Evolutionary conservation across 1,284 basidiomycete genomes (phyloP), one percentile per base, ranked within the genome.

Genomic region (Porodaedalea pini): DNA sequence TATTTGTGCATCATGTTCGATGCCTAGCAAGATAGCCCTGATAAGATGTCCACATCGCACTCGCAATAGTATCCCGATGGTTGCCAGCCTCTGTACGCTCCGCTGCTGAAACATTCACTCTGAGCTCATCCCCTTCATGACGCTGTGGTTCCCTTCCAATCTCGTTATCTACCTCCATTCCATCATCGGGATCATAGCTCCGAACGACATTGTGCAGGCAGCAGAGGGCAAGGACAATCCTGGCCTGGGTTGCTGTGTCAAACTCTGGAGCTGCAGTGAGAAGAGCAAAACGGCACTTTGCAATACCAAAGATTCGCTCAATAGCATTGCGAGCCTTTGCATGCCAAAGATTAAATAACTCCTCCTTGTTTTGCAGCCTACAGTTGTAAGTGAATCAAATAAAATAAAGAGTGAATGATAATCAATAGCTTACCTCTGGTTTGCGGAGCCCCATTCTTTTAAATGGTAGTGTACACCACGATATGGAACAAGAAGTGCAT

Each of bases 51-150:
- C 70, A 73, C 69, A 72, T 72, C 15, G 39, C 62, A 27, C 53
- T 41, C 41, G 70, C 69, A 63, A 71, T 70, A 4, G 36, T 3
- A 66, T 72, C 70, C 17, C 66, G 51, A 5, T 50, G 40, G 19
- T 34, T 57, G 10, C 32, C 56, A 60, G 66, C 68, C 39, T 58
- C 27, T 36, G 54, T 27, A 23, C 62, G 62, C 54, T 63, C 62
- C 25, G 58, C 63, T 23, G 54, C 39, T 23, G 36, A 27, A 11
- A 32, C 21, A 25, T 23, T 23, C 5, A 11, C 25, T 27, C 29
- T 2, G 2, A 10, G n/a, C n/a, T 4, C 23, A 7, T 29, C 45
- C n/a, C 25, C 21, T 48, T 21, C 4, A 21, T 10, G 10, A 11
- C 4, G 7, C 45, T 31, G 10, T 27, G 15, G 13, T 40, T 4